These are phyloP conservation scores for Coffea eugenioides DNA, from an alignment of 257 asterid species.

Conservation along the genomic window DNA sequence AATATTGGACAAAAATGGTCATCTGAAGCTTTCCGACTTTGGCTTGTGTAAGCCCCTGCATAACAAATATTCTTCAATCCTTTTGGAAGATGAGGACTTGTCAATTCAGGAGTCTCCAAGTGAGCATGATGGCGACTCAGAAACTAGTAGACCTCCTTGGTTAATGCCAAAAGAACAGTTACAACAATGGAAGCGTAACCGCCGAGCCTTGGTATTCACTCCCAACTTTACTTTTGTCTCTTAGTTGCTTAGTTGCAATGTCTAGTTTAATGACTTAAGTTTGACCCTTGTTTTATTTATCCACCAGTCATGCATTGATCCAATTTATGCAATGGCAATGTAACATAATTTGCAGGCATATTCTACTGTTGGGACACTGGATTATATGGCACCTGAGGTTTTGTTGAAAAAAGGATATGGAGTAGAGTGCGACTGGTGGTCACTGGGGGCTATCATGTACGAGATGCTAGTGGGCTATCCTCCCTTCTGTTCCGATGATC, in stretches of 20 bases:
- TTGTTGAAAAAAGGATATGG: slow-evolving; percentile 93
- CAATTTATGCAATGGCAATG: neutral
- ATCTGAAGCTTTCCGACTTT: slow-evolving; percentile 91
- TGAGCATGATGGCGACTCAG: slow-evolving; percentile 49
- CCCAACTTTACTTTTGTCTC: neutral
- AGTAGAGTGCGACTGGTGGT: slow-evolving; percentile 99
- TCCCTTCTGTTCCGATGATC: slow-evolving; percentile 97
- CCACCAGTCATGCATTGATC: neutral
- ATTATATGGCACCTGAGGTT: slow-evolving; percentile 98
- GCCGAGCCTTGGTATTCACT: slow-evolving; percentile 81
- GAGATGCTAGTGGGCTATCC: slow-evolving; percentile 97
- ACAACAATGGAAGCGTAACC: slow-evolving; percentile 91
- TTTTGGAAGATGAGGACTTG: slow-evolving; percentile 76
- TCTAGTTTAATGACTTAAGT: neutral
- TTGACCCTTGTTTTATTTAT: neutral
- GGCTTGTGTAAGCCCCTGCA: slow-evolving; percentile 68
- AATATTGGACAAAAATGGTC: slow-evolving; percentile 89
- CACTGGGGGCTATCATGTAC: slow-evolving; percentile 86
- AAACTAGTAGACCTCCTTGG: slow-evolving; percentile 62
- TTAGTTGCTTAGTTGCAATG: neutral
- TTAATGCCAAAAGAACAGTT: slow-evolving; percentile 93
- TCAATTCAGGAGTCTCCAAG: slow-evolving; percentile 45
- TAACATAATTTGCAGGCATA: slow-evolving; percentile 57
- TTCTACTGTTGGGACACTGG: slow-evolving; percentile 97
- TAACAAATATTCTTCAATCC: slow-evolving; percentile 68